Percentiles rank a stretch among this genome's conserved stretches.
These are phyloP conservation scores for Lathyrus oleraceus DNA, from an alignment of 306 rosid species.

Conservation along the genomic window DNA sequence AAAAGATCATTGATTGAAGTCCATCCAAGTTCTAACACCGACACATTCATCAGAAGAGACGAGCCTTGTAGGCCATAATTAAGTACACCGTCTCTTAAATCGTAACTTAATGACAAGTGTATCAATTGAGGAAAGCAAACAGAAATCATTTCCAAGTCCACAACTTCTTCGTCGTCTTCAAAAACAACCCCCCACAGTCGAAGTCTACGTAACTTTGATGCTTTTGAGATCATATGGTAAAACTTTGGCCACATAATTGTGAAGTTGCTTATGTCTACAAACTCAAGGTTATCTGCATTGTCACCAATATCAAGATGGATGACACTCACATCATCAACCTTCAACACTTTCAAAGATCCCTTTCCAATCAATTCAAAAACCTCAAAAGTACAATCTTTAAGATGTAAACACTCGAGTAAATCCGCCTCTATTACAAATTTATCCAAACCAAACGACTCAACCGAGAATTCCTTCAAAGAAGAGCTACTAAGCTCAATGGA, in stretches of 20 bases:
- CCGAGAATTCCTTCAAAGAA: constrained; percentile 59
- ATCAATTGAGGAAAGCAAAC: constrained; percentile 57
- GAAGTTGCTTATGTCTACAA: constrained; percentile 74
- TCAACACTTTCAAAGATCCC: constrained; percentile 57
- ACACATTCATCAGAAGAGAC: constrained; percentile 60
- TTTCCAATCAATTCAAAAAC: constrained; percentile 62
- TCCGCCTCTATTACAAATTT: constrained; percentile 61
- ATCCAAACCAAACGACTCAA: constrained; percentile 63
- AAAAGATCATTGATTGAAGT: constrained; percentile 65
- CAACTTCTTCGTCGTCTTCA: constrained; percentile 67
- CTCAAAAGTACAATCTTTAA: constrained; percentile 68
- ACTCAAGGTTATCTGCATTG: constrained; percentile 67
- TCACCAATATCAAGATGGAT: constrained; percentile 74
- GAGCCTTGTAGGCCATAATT: constrained; percentile 65
- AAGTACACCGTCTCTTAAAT: constrained; percentile 58
- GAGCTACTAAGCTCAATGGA: constrained; percentile 57
- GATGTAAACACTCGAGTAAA: constrained; percentile 54
- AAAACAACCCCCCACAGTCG: constrained; percentile 69
- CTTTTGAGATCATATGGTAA: constrained; percentile 73
- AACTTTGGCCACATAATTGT: constrained; percentile 79
- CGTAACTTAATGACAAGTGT: constrained; percentile 61
- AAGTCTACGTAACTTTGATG: constrained; percentile 62
- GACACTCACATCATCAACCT: constrained; percentile 73
- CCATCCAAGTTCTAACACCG: constrained; percentile 83
- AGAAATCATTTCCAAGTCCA: constrained; percentile 67